A percentile compares a stretch with the other conserved stretches of the same genome.
These are phyloP conservation scores for Poa pratensis DNA, from an alignment of 176 grass and related monocot species.

Conservation along the genomic window DNA sequence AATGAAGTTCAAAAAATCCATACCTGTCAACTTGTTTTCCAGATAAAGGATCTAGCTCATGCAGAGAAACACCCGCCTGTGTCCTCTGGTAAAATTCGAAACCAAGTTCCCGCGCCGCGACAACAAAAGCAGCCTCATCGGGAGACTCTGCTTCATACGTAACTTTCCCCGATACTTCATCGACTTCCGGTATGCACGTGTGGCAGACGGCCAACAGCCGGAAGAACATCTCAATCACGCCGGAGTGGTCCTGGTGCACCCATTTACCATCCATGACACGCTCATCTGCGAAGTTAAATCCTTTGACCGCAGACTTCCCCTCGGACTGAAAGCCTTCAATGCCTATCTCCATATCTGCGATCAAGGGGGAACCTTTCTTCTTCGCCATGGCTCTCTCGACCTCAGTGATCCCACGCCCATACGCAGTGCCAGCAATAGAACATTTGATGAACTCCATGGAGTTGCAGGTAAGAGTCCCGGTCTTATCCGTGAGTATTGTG, in stretches of 20 bases:
- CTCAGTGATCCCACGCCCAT: slow-evolving; percentile 75
- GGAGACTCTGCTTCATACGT: slow-evolving; percentile 97
- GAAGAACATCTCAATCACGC: slow-evolving; percentile 74
- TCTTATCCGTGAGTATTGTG: slow-evolving; percentile 92
- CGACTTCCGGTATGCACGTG: slow-evolving; percentile 84
- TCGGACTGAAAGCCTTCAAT: slow-evolving; percentile 3
- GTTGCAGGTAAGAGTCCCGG: slow-evolving; percentile 90
- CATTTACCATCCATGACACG: slow-evolving; percentile 82
- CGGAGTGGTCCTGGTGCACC: slow-evolving; percentile 48
- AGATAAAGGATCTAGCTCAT: slow-evolving; percentile 63
- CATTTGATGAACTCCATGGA: slow-evolving; percentile 99
- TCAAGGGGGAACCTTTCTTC: slow-evolving; percentile 54
- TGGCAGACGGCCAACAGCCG: slow-evolving; percentile 77
- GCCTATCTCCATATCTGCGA: slow-evolving; percentile 26
- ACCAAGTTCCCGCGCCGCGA: slow-evolving; percentile 74
- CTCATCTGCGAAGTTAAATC: slow-evolving; percentile 87
- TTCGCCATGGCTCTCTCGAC: slow-evolving; percentile 80
- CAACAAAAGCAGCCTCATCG: slow-evolving; percentile 88
- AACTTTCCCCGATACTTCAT: slow-evolving; percentile 63
- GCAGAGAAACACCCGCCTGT: slow-evolving; percentile 62
- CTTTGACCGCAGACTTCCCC: slow-evolving; percentile 53
- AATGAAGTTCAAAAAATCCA: background rate
- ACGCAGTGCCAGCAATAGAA: slow-evolving; percentile 76
- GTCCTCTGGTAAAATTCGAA: slow-evolving; percentile 88
- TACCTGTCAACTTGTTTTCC: slow-evolving; percentile 70